A percentile compares a stretch with the other conserved stretches of the same genome.
These are phyloP conservation scores for Dispira simplex DNA, from an alignment of 192 early-diverging fungal species.

Conservation along the genomic window DNA sequence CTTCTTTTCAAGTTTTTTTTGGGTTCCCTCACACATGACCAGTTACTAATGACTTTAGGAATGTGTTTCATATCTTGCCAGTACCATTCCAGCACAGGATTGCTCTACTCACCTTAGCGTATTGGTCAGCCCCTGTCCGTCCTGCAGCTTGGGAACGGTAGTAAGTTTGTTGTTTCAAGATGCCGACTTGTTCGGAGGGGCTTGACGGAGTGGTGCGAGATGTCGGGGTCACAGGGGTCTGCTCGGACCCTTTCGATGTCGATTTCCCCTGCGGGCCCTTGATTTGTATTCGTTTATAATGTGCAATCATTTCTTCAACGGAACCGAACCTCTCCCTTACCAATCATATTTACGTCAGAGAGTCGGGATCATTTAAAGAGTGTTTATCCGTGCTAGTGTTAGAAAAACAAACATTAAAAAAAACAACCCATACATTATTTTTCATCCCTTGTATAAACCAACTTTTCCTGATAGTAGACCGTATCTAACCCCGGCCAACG, in stretches of 20 bases:
- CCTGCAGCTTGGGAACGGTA: neutral
- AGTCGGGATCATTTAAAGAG: neutral
- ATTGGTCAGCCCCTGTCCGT: neutral
- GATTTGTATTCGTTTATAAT: conserved; percentile 7
- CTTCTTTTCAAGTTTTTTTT: neutral
- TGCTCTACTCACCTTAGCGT: neutral
- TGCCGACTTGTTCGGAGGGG: neutral
- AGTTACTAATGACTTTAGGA: conserved; percentile 7
- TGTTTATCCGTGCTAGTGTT: neutral
- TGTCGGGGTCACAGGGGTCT: neutral
- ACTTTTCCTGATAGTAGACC: neutral
- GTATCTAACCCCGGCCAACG: neutral
- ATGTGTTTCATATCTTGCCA: conserved; percentile 13
- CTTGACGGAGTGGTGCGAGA: neutral
- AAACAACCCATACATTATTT: neutral
- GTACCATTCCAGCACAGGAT: conserved; percentile 11
- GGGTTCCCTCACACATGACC: conserved; percentile 18
- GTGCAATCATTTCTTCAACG: conserved; percentile 28
- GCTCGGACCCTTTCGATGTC: neutral
- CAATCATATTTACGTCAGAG: neutral
- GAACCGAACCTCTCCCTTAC: conserved; percentile 30
- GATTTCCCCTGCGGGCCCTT: neutral
- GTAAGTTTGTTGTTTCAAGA: neutral
- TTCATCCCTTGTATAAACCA: neutral
- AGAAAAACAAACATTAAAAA: neutral